Percentiles rank a stretch among this genome's conserved stretches.
These are phyloP conservation scores for Penicillium crustosum DNA, from an alignment of 2,329 filamentous ascomycete species.

Conservation along the genomic window DNA sequence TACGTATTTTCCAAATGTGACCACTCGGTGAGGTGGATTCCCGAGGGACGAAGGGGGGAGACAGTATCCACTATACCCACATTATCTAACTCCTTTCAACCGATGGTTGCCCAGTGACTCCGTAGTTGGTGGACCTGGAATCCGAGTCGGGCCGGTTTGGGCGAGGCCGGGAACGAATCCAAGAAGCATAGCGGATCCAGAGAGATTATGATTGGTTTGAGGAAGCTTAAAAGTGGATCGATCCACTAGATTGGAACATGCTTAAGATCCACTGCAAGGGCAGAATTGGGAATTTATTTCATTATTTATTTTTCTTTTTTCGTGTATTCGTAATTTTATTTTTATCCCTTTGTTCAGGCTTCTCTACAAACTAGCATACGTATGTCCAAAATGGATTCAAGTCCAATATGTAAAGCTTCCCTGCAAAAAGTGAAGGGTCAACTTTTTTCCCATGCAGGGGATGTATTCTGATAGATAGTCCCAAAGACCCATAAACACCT, in stretches of 20 bases:
- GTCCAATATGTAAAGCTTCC: neutral
- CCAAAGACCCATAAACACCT: neutral
- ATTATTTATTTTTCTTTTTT: neutral
- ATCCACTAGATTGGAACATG: constrained; percentile 21
- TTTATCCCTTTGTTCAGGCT: neutral
- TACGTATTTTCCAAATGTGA: constrained; percentile 23
- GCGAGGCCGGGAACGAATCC: constrained; percentile 23
- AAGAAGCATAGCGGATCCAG: constrained; percentile 15
- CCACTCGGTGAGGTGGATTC: constrained; percentile 25
- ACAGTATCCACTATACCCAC: constrained; percentile 15
- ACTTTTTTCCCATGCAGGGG: constrained; percentile 5
- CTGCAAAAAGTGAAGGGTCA: constrained; percentile 1
- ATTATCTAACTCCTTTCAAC: constrained; percentile 17
- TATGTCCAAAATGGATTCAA: neutral
- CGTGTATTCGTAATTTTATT: neutral
- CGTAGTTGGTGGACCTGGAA: constrained; percentile 25
- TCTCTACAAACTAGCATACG: neutral
- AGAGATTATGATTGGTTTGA: constrained; percentile 16
- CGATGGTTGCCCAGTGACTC: constrained; percentile 27
- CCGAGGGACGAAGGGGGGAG: constrained; percentile 20
- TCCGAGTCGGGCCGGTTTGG: constrained; percentile 32
- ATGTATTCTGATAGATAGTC: constrained; percentile 3
- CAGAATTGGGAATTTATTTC: neutral
- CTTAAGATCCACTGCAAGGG: constrained; percentile 29
- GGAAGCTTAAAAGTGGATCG: constrained; percentile 12